Percentiles rank a stretch among this genome's conserved stretches.
Evolutionary conservation across 2,329 filamentous ascomycete genomes (phyloP).

Genomic region (Pezicula rhizophila): DNA sequence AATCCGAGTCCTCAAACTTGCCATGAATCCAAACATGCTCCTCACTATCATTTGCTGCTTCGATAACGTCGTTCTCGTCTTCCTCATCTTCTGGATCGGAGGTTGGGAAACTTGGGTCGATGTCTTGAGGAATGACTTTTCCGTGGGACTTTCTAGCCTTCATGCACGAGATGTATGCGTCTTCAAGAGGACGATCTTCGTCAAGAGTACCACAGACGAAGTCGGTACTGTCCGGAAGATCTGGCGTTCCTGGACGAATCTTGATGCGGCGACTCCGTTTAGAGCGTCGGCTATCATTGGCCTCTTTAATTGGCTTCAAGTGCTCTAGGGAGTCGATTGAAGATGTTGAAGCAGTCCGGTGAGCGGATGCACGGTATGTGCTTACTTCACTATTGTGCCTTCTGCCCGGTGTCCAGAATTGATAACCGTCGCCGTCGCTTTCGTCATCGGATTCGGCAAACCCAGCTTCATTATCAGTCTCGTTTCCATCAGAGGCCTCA

Average conservation of each 20-base stretch:
- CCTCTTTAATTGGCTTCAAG: slow-evolving; percentile 17
- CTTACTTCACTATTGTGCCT: slow-evolving; percentile 13
- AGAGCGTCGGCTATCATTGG: slow-evolving; percentile 4
- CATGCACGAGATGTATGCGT: slow-evolving; percentile 81
- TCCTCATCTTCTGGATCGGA: slow-evolving; percentile 87
- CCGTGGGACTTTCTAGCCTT: slow-evolving; percentile 78
- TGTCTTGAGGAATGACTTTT: slow-evolving; percentile 88
- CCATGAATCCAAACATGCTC: slow-evolving; percentile 66
- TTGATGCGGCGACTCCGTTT: slow-evolving; percentile 32
- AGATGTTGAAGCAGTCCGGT: slow-evolving; percentile 49
- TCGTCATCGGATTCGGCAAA: slow-evolving; percentile 66
- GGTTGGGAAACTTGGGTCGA: slow-evolving; percentile 93
- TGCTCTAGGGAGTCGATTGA: slow-evolving; percentile 45
- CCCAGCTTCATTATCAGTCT: slow-evolving; percentile 62
- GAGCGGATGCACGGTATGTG: slow-evolving; percentile 23
- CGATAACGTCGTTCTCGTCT: slow-evolving; percentile 58
- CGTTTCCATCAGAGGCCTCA: slow-evolving; percentile 61
- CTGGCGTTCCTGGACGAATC: slow-evolving; percentile 65
- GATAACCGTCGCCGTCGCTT: slow-evolving; percentile 56
- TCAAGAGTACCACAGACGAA: slow-evolving; percentile 98
- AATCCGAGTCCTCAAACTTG: slow-evolving; percentile 61
- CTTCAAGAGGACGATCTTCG: slow-evolving; percentile 90
- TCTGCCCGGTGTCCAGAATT: slow-evolving; percentile 52
- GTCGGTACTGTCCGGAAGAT: slow-evolving; percentile 93
- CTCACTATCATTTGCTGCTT: slow-evolving; percentile 57